Evolutionary conservation across 2,329 filamentous ascomycete genomes (phyloP), one percentile per base, ranked within the genome.

Genomic region (Penicillium sp.): DNA sequence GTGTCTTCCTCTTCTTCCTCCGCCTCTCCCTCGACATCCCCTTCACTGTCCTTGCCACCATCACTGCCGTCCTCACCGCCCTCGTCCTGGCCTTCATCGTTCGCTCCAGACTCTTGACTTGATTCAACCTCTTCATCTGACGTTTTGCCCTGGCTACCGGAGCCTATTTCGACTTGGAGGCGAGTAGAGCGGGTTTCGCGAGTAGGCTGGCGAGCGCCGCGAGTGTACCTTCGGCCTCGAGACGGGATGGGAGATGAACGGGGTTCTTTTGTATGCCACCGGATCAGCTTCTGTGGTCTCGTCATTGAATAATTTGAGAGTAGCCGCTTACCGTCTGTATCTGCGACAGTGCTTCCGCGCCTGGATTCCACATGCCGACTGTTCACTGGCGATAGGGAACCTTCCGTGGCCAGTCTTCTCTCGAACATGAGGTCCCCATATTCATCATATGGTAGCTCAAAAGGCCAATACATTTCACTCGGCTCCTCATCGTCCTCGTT

Each of bases 381-480:
- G 7, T 60, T 60, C 4, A 65, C 62, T 1, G 71, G 72, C 13
- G 72, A 74, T 9, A 64, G 62, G n/a, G 71, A 71, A 9, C 66
- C 66, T 49, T 73, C 69, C 48, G 65, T 66, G 6, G 71, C 72
- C 37, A 76, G 52, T 46, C 74, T 58, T 51, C 68, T 64, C 43
- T 72, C 71, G 56, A 76, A 76, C 72, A 75, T 76, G 64, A 74
- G 60, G 25, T 70, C 67, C 34, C 71, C 70, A 48, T 72, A 75
- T 55, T 74, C 71, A 39, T 71, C 67, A 29, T 73, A 65, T 0
- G 84, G 84, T 4, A 88, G 73, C 27, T 78, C 75, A 56, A 89
- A 89, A 26, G 85, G 80, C 46, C 80, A 76, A 63, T 84, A 88
- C 49, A 78, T 76, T 25, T 83, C 78, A 46, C 78, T 63, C 0